These are phyloP conservation scores for Agastache rugosa DNA, from an alignment of 257 asterid species.

Conservation along the genomic window DNA sequence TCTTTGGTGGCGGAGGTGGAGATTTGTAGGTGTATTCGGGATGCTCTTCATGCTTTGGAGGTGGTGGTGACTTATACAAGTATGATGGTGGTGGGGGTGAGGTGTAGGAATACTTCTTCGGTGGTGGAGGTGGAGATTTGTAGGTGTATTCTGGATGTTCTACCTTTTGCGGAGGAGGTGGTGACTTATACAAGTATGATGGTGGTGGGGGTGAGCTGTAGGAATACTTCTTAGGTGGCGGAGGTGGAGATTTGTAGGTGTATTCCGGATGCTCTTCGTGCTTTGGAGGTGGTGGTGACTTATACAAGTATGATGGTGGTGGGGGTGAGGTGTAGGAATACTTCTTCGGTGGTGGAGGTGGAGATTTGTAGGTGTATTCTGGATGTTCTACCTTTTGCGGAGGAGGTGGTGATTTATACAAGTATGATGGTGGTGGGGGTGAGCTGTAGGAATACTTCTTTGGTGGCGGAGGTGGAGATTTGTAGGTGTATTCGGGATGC, in stretches of 20 bases:
- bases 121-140: not conserved
- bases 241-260: not conserved
- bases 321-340: not conserved
- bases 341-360: not conserved
- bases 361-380: not conserved
- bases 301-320: not conserved
- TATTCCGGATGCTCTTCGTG: not conserved
- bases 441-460: not conserved
- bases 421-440: not conserved
- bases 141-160: not conserved
- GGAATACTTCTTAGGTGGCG: not conserved
- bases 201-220: not conserved
- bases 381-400: not conserved
- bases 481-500: not conserved
- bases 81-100: not conserved
- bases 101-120: not conserved
- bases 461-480: not conserved
- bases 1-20: not conserved
- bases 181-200: not conserved
- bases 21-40: not conserved
- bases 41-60: not conserved
- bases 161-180: not conserved
- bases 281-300: not conserved
- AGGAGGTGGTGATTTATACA: not conserved
- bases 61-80: not conserved